Evolutionary conservation across 2,329 filamentous ascomycete genomes (phyloP).

Genomic region (Colletotrichum abscissum): DNA sequence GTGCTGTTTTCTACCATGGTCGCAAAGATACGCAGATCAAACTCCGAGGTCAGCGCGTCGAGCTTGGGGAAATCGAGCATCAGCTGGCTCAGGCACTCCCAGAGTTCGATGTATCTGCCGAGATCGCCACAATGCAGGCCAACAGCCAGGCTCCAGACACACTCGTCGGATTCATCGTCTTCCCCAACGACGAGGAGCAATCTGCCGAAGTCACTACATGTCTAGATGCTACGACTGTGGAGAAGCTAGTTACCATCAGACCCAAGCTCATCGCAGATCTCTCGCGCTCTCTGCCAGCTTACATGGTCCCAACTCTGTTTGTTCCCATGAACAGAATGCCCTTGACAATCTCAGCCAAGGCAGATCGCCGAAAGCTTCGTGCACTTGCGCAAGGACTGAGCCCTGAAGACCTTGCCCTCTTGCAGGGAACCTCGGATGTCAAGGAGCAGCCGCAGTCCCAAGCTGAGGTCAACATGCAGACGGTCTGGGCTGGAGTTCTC

Average conservation of each 20-base stretch:
- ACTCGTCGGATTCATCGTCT: background rate
- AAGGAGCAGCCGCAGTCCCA: constrained; percentile 4
- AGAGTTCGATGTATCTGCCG: constrained; percentile 17
- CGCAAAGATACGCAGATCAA: constrained; percentile 38
- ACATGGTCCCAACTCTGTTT: constrained; percentile 7
- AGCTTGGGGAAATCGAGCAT: constrained; percentile 14
- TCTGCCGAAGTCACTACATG: background rate
- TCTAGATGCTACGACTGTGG: background rate
- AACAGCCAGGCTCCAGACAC: background rate
- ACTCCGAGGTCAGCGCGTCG: constrained; percentile 5
- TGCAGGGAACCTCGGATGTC: background rate
- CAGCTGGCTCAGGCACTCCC: background rate
- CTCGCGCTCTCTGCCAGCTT: background rate
- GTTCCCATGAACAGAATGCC: constrained; percentile 1
- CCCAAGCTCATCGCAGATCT: background rate
- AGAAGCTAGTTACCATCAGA: background rate
- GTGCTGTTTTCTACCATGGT: constrained; percentile 40
- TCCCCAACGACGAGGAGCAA: background rate
- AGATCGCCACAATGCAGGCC: background rate
- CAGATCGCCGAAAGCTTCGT: background rate
- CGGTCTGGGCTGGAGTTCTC: constrained; percentile 35
- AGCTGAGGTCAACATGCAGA: constrained; percentile 25
- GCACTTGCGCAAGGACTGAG: background rate
- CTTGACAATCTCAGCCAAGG: constrained; percentile 1
- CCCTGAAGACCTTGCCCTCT: background rate